Evolutionary conservation across 1,284 basidiomycete genomes (phyloP).

Genomic region (Trichosporon coremiiforme): DNA sequence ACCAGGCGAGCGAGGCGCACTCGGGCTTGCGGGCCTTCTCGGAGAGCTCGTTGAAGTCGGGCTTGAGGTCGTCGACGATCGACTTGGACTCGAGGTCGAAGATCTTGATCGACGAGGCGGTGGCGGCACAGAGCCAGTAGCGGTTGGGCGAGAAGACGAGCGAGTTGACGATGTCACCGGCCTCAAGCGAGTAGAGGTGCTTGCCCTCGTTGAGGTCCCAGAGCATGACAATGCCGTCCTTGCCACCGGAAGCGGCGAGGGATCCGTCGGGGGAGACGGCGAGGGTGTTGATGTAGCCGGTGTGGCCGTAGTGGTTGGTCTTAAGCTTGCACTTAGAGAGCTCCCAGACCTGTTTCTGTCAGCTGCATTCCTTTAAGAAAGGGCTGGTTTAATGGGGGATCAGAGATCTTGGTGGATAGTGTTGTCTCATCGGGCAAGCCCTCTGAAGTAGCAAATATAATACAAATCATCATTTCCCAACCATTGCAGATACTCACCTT

Average conservation of each 20-base stretch:
- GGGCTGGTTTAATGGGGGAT: constrained; percentile 48
- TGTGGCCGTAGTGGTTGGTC: constrained; percentile 99
- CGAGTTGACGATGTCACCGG: constrained; percentile 97
- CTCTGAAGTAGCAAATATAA: constrained; percentile 86
- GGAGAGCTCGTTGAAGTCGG: constrained; percentile 75
- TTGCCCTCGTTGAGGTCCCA: constrained; percentile 99
- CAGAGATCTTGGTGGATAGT: constrained; percentile 76
- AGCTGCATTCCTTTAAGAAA: constrained; percentile 23
- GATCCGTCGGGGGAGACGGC: constrained; percentile 99
- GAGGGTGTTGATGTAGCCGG: constrained; percentile 98
- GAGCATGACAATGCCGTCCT: constrained; percentile 99
- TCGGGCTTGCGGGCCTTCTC: constrained; percentile 85
- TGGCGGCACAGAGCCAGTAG: constrained; percentile 99
- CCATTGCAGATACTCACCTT: constrained; percentile 70
- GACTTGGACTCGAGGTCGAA: constrained; percentile 99
- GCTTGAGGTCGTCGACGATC: constrained; percentile 94
- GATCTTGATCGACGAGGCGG: constrained; percentile 97
- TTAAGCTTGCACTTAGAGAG: constrained; percentile 99
- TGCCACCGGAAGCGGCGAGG: constrained; percentile 97
- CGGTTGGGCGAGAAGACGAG: constrained; percentile 99
- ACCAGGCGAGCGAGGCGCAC: constrained; percentile 98
- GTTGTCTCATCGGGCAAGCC: constrained; percentile 69
- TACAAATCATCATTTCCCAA: constrained; percentile 60
- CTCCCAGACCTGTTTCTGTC: constrained; percentile 85
- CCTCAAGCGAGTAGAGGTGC: constrained; percentile 99